Conservation (phyloP, 2,329 filamentous ascomycete genomes). For the Cladosporium sp. region DNA sequence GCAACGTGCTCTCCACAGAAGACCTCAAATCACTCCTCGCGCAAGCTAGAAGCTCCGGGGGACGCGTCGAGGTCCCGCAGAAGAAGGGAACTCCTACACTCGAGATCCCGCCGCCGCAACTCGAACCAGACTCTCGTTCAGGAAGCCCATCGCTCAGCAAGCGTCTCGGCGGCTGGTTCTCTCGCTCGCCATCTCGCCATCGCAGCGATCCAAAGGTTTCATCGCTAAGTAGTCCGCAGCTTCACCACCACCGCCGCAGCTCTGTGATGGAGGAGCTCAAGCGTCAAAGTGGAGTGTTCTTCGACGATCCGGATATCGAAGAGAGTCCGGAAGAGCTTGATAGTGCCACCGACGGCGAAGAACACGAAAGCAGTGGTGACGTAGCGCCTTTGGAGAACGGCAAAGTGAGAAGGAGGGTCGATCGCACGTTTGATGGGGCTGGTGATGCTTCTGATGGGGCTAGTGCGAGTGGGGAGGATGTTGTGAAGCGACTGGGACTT, state of each 20-base stretch:
- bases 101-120: slow-evolving; percentile 3
- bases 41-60: slow-evolving; percentile 37
- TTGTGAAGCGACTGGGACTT: slow-evolving; percentile 3
- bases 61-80: slow-evolving; percentile 28
- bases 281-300: slow-evolving; percentile 51
- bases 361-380: not conserved
- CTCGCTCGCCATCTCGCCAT: slow-evolving; percentile 26
- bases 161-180: slow-evolving; percentile 36
- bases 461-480: not conserved
- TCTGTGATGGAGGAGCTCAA: slow-evolving; percentile 48
- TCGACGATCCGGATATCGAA: slow-evolving; percentile 44
- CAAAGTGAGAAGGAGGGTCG: slow-evolving; percentile 1
- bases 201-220: slow-evolving; percentile 22
- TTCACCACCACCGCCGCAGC: slow-evolving; percentile 28
- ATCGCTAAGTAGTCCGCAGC: not conserved
- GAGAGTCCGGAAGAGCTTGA: slow-evolving; percentile 27
- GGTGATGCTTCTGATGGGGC: not conserved
- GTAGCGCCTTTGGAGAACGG: slow-evolving; percentile 14
- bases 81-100: slow-evolving; percentile 5
- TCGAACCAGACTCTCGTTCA: not conserved
- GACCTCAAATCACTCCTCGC: slow-evolving; percentile 47
- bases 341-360: slow-evolving; percentile 21
- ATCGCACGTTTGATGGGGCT: not conserved
- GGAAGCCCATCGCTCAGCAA: slow-evolving; percentile 37
- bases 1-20: slow-evolving; percentile 49